phyloP scores from a whole-genome alignment of 768 basidiomycete species.

The Trametes cinnabarina region DNA sequence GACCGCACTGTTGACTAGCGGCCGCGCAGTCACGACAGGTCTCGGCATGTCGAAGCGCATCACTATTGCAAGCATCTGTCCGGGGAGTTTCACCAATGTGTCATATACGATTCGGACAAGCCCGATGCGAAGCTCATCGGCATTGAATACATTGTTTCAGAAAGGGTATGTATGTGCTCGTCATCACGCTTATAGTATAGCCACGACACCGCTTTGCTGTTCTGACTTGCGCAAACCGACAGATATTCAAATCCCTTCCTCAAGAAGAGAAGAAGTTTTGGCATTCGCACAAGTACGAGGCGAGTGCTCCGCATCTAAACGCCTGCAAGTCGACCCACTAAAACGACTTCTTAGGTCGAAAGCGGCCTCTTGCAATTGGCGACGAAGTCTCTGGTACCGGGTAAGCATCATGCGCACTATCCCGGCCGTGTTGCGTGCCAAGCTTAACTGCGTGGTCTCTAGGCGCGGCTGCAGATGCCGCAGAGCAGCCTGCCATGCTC shows the following conservation, averaged over 20 bases:
- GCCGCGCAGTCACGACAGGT: constrained; percentile 28
- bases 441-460: neutral
- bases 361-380: constrained; percentile 35
- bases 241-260: constrained; percentile 41
- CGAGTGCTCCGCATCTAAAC: neutral
- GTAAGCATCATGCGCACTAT: constrained; percentile 7
- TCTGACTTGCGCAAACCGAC: neutral
- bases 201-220: neutral
- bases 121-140: constrained; percentile 49
- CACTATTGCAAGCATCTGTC: constrained; percentile 43
- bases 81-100: constrained; percentile 42
- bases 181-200: no score
- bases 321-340: neutral
- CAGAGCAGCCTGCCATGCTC: constrained; percentile 41
- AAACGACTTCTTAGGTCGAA: constrained; percentile 26
- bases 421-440: neutral
- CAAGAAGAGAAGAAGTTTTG: constrained; percentile 49
- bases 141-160: constrained; percentile 51
- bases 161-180: constrained; percentile 29
- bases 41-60: constrained; percentile 42
- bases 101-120: constrained; percentile 44
- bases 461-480: constrained; percentile 33
- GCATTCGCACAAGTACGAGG: constrained; percentile 54
- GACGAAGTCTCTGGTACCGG: constrained; percentile 29
- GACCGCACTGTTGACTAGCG: neutral